Conservation (phyloP, 2,329 filamentous ascomycete species). For the Helotiales sp. region DNA sequence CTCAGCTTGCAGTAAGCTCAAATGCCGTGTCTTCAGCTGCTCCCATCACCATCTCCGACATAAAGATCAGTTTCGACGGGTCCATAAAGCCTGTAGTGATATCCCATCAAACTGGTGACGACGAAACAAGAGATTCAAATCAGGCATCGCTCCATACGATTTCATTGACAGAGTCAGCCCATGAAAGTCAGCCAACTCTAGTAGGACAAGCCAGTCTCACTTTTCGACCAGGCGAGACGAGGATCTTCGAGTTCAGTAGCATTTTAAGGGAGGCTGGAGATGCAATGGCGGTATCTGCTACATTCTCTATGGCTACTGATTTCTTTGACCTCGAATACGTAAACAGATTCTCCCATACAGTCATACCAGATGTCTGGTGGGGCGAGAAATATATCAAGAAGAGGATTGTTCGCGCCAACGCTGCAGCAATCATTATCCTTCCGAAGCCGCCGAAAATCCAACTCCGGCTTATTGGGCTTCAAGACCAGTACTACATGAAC, state of each 20-base stretch:
- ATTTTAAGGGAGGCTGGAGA: conserved; percentile 83
- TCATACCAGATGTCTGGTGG: conserved; percentile 56
- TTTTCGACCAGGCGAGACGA: conserved; percentile 68
- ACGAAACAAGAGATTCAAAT: neutral
- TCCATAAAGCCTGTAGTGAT: conserved; percentile 61
- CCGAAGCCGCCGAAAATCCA: conserved; percentile 93
- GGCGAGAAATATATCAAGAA: conserved; percentile 50
- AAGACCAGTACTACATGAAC: conserved; percentile 82
- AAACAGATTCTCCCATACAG: conserved; percentile 55
- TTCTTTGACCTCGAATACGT: conserved; percentile 71
- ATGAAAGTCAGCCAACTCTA: conserved; percentile 44
- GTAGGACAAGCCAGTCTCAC: conserved; percentile 68
- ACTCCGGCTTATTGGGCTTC: conserved; percentile 66
- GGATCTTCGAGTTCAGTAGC: conserved; percentile 73
- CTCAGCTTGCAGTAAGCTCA: conserved; percentile 63
- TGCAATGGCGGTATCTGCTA: conserved; percentile 67
- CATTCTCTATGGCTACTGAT: conserved; percentile 65
- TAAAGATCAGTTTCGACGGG: conserved; percentile 62
- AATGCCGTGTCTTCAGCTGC: conserved; percentile 58
- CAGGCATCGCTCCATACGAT: conserved; percentile 29
- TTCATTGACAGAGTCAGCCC: conserved; percentile 32
- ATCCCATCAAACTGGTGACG: conserved; percentile 36
- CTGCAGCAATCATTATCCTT: conserved; percentile 70
- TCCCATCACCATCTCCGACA: conserved; percentile 56
- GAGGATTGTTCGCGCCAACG: conserved; percentile 54